Base-by-base conservation (phyloP, 2,329 filamentous ascomycete genomes). In the Bertia moriformis region DNA sequence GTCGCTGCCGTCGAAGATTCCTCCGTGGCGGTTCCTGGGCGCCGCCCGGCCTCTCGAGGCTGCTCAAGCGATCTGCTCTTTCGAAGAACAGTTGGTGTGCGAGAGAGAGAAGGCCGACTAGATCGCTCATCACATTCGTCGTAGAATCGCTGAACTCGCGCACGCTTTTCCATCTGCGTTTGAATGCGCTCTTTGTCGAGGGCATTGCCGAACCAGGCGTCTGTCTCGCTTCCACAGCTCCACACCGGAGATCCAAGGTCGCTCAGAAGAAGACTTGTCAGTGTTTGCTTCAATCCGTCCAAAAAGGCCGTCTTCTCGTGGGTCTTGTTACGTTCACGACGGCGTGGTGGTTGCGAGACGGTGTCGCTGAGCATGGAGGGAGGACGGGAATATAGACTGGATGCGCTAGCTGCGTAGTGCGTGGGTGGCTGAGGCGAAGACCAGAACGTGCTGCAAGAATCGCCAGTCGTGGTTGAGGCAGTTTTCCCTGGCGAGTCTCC, bases 161-260 rank as follows among this genome's bases (percentile, higher is more conserved):
- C 32, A 7, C 32, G 10, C 32, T 17, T 35, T 15, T 35, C 7
- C 32, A 35, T 35, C 15, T 35, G 32, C 15, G 17, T 18, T 14
- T 15, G 32, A 15, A 35, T 35, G 7, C 15, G 51, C 14, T 51
- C 46, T 38, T 61, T 53, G 30, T 57, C 52, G 19, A 62, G 46
- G 14, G 50, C 51, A 40, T 55, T 55, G 40, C 24, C 5, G 53
- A 77, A 73, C 62, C 73, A 77, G 3, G 62, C 59, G 50, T 80
- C 75, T 2, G 74, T 79, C 53, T 80, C 75, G 47, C 73, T 77
- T 15, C 75, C 75, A 44, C 63, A 64, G 37, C 65, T 67, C 60
- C 75, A 79, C 2, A 78, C 65, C 12, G 65, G 62, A 18, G 66
- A 69, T 10, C 71, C 70, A 10, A 79, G 56, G 51, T 80, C 75